These are phyloP conservation scores for Smittium culicis DNA, from an alignment of 371 early-diverging fungal genomes.

Conservation along the genomic window DNA sequence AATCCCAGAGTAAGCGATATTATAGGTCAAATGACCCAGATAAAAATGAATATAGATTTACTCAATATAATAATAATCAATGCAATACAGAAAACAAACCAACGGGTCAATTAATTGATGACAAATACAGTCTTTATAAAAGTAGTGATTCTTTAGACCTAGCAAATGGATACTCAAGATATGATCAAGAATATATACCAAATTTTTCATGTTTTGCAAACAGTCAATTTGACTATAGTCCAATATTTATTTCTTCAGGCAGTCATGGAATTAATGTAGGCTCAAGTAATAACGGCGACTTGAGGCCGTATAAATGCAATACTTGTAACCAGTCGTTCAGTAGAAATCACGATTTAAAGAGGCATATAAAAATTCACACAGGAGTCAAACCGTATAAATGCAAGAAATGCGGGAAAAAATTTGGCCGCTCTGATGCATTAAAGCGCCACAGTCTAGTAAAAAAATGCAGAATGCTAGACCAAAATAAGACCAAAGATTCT, in stretches of 20 bases:
- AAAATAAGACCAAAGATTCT: no score
- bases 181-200: neutral
- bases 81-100: no score
- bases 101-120: no score
- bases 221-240: neutral
- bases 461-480: constrained; percentile 22
- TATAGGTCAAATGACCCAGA: no score
- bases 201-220: neutral
- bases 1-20: no score
- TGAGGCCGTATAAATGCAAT: constrained; percentile 57
- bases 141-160: no score
- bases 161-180: neutral
- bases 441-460: constrained; percentile 34
- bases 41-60: no score
- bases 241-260: neutral
- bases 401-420: constrained; percentile 64
- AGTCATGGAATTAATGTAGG: no score
- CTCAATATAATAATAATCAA: no score
- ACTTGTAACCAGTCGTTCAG: constrained; percentile 61
- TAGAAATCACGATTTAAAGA: constrained; percentile 73
- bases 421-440: constrained; percentile 37
- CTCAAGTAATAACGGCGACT: neutral
- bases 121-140: no score
- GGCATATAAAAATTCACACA: constrained; percentile 74
- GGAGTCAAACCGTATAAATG: constrained; percentile 73